phyloP scores from a whole-genome alignment of 129 eudicot genomes.

The Centrapalus pauciflorus region DNA sequence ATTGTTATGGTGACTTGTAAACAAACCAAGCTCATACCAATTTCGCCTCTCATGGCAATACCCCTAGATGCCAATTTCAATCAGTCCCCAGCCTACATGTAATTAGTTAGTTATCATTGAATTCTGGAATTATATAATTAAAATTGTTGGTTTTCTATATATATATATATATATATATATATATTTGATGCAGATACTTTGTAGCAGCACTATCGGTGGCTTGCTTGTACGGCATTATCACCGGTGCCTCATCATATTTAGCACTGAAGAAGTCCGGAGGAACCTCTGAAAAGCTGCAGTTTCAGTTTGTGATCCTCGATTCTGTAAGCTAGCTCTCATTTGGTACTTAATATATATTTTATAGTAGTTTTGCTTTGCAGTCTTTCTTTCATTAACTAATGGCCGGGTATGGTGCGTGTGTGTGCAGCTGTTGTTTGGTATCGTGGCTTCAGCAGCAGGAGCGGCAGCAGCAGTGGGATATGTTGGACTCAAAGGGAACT shows the following conservation, averaged over 20 bases:
- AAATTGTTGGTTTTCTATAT: neutral
- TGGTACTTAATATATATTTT: too few species aligned
- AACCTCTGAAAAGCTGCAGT: conserved; percentile 19
- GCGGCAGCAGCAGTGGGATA: conserved; percentile 59
- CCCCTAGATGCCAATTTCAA: conserved; percentile 37
- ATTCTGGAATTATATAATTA: neutral
- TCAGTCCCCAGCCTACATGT: conserved; percentile 70
- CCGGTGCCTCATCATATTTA: conserved; percentile 23
- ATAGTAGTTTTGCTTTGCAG: neutral
- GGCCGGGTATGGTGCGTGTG: neutral
- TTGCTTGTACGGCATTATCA: conserved; percentile 52
- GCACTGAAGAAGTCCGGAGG: conserved; percentile 36
- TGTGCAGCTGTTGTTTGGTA: conserved; percentile 61
- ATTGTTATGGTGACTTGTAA: conserved; percentile 68
- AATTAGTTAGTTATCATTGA: conserved; percentile 11
- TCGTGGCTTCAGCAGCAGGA: conserved; percentile 68
- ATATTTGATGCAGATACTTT: conserved; percentile 65
- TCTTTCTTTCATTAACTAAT: neutral
- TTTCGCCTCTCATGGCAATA: conserved; percentile 17
- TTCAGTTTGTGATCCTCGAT: conserved; percentile 44
- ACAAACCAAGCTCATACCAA: conserved; percentile 30
- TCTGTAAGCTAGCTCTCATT: conserved; percentile 48
- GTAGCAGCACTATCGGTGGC: conserved; percentile 57
- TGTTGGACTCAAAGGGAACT: conserved; percentile 65
- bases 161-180: too few species aligned